Conservation (phyloP, 2,329 filamentous ascomycete genomes). For the Reticulascus tulasneorum region DNA sequence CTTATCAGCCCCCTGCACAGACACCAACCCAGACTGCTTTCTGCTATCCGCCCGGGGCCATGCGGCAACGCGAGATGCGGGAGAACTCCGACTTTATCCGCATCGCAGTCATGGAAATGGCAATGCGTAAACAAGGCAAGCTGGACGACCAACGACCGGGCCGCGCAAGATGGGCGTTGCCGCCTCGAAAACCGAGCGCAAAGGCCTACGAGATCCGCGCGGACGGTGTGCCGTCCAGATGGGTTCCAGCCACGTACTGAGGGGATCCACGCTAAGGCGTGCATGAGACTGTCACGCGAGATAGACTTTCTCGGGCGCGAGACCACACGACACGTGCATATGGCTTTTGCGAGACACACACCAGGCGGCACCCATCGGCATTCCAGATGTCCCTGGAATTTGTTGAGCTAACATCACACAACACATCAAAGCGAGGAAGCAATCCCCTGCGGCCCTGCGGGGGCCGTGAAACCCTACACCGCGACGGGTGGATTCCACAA, state of each 20-base stretch:
- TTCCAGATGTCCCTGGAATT: no score
- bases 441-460: no score
- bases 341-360: neutral
- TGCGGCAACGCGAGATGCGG: constrained; percentile 63
- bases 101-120: constrained; percentile 68
- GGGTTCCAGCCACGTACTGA: constrained; percentile 38
- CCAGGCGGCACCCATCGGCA: neutral
- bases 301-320: no score
- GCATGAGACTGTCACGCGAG: neutral
- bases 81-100: constrained; percentile 70
- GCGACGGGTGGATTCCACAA: no score
- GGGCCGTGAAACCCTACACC: no score
- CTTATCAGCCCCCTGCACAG: constrained; percentile 24
- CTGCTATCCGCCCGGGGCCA: constrained; percentile 39
- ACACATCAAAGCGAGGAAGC: no score
- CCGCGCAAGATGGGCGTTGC: constrained; percentile 64
- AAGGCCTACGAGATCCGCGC: constrained; percentile 53
- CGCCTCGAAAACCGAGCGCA: constrained; percentile 53
- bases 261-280: neutral
- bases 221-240: constrained; percentile 57
- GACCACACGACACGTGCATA: neutral
- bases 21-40: constrained; percentile 26
- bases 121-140: constrained; percentile 64
- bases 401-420: no score
- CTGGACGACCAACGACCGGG: constrained; percentile 63